phyloP scores from a whole-genome alignment of 306 rosid species.

The Benincasa hispida region DNA sequence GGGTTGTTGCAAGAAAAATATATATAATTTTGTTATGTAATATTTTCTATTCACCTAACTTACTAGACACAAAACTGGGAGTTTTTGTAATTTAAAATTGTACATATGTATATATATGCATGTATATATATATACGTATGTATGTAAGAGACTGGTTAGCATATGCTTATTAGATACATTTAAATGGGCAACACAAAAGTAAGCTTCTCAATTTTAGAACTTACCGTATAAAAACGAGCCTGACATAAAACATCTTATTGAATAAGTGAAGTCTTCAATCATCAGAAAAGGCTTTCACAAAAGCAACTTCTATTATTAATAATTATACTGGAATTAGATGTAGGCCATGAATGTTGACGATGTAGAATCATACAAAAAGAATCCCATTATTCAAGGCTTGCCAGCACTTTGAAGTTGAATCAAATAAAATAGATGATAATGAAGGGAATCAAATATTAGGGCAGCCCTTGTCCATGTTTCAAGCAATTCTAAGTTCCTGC shows the following conservation, averaged over 20 bases:
- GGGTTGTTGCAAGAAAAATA: too few species aligned
- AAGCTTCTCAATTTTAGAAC: neutral
- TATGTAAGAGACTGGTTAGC: too few species aligned
- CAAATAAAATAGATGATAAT: neutral
- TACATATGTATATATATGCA: too few species aligned
- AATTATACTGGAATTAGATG: neutral
- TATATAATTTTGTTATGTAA: too few species aligned
- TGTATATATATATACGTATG: too few species aligned
- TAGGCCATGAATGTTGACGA: neutral
- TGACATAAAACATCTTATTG: neutral
- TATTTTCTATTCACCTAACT: too few species aligned
- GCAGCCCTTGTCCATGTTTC: conserved; percentile 7
- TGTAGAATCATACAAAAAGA: neutral
- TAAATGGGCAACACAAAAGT: neutral
- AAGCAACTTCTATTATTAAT: neutral
- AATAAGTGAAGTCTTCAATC: neutral
- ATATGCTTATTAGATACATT: too few species aligned
- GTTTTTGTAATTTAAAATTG: too few species aligned
- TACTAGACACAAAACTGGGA: too few species aligned
- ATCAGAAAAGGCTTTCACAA: neutral
- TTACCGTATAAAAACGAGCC: neutral
- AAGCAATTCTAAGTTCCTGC: conserved; percentile 57
- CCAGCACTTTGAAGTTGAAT: neutral
- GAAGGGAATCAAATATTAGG: neutral
- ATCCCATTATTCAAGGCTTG: neutral